Evolutionary conservation across 202 grass and related monocot species (phyloP).

Genomic region (Bolboschoenoplectus hybrid): DNA sequence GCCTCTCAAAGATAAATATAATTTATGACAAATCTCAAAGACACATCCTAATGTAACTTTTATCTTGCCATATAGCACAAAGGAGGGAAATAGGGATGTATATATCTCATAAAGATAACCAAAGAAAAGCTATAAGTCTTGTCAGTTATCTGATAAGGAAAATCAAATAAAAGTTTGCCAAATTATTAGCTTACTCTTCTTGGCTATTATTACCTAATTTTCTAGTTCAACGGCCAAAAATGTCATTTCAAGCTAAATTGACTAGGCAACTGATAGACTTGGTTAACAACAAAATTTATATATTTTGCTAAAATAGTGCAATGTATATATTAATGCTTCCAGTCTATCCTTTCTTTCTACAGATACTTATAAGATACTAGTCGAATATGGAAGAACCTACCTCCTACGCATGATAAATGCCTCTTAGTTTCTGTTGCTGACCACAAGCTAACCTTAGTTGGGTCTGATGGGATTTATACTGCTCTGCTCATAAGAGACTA

Average conservation of each 20-base stretch:
- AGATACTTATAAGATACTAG: conserved; percentile 41
- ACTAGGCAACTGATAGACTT: background rate
- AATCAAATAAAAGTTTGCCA: too few relatives aligned
- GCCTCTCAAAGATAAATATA: background rate
- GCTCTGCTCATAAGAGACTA: conserved; percentile 33
- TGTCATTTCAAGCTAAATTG: background rate
- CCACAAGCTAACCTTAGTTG: conserved; percentile 40
- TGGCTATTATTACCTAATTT: background rate
- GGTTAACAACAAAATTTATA: background rate
- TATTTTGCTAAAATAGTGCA: background rate
- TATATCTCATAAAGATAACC: background rate
- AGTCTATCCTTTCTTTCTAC: background rate
- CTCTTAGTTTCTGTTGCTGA: conserved; percentile 40
- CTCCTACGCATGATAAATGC: conserved; percentile 47
- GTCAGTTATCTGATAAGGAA: too few relatives aligned
- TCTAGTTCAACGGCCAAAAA: background rate
- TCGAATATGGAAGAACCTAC: conserved; percentile 40
- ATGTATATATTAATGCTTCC: background rate
- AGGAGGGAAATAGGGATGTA: background rate
- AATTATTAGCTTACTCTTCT: background rate
- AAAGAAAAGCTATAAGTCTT: background rate
- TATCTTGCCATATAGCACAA: too few relatives aligned
- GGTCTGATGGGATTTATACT: conserved; percentile 41
- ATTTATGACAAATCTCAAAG: background rate
- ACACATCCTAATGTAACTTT: background rate